Base-by-base conservation (phyloP, 2,329 filamentous ascomycete genomes). In the Cytospora schulzeri region DNA sequence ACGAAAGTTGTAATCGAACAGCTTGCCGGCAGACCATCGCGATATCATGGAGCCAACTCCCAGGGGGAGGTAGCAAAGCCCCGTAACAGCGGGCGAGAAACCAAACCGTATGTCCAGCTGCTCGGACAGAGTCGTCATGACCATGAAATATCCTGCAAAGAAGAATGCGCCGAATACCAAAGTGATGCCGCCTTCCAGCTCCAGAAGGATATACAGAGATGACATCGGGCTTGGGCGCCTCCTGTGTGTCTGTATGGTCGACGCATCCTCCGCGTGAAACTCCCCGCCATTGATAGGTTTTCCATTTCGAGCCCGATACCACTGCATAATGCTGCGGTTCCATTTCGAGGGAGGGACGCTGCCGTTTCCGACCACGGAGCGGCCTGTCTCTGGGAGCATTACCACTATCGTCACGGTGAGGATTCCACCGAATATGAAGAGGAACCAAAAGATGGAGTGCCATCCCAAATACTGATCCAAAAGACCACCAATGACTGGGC, bases 401-500 rank as follows among this genome's bases (percentile, higher is more conserved):
- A 82, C 31, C 1, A 79, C 51, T 8, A 85, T 70, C 0, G 82
- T 67, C 0, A 81, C 59, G 4, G 83, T 69, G 28, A 81, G 75
- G 0, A 79, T 76, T 0, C 72, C 73, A 0, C 73, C 69, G 0
- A 78, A 68, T 11, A 88, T 86, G 14, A 80, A 75, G 15, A 89
- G 73, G 62, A 88, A 86, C 85, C 86, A 88, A 69, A 89, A 89
- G 31, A 88, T 84, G 35, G 79, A 77, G 35, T 81, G 76, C 86
- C 87, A 89, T 0, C 84, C 84, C 0, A 87, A 75, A 57, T 80
- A 84, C 55, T 87, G 77, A 4, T 79, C 78, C 2, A 90, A 76
- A 0, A 87, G 67, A 1, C 86, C 87, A 1, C 87, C 86, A 17
- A 89, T 76, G 14, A 88, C 78, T 0, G 88, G 87, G 0, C 84